Evolutionary conservation across 1,139 yeast species (phyloP).

Genomic region (Saccharomyces hybrid): DNA sequence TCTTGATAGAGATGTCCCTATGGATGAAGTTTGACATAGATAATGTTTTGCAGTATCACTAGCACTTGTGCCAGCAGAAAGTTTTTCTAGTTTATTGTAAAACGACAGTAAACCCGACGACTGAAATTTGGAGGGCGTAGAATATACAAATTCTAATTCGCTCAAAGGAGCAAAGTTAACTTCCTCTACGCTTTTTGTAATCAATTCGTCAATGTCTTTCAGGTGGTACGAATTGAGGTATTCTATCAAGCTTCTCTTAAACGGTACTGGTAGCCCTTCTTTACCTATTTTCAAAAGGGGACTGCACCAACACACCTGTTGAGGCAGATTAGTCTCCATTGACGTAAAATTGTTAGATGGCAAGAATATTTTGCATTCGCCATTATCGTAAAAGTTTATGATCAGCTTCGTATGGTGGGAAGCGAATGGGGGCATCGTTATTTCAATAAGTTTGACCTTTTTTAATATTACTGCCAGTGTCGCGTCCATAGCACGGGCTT

Average conservation of each 20-base stretch:
- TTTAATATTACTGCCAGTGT: slow-evolving; percentile 4
- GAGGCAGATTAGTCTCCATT: slow-evolving; percentile 48
- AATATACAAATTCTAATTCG: slow-evolving; percentile 48
- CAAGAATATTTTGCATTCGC: slow-evolving; percentile 43
- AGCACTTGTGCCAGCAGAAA: neutral
- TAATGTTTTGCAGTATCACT: slow-evolving; percentile 30
- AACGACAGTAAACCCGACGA: neutral
- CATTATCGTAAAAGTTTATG: slow-evolving; percentile 45
- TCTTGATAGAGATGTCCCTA: slow-evolving; percentile 46
- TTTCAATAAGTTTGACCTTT: slow-evolving; percentile 16
- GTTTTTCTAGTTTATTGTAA: neutral
- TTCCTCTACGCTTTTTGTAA: slow-evolving; percentile 24
- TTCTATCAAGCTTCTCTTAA: slow-evolving; percentile 38
- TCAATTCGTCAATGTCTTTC: slow-evolving; percentile 31
- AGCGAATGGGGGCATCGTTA: slow-evolving; percentile 32
- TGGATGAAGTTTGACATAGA: slow-evolving; percentile 52
- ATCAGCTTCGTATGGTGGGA: slow-evolving; percentile 66
- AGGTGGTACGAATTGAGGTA: slow-evolving; percentile 42
- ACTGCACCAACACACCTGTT: slow-evolving; percentile 61
- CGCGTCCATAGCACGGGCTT: slow-evolving; percentile 5
- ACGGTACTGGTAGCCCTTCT: slow-evolving; percentile 14
- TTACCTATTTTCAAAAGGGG: slow-evolving; percentile 34
- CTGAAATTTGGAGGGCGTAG: slow-evolving; percentile 37
- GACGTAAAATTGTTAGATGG: slow-evolving; percentile 54
- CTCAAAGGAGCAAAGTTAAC: slow-evolving; percentile 42